A percentile compares a stretch with the other conserved stretches of the same genome.
Conservation (phyloP, 805 yeast species). For the Metschnikowia dekortorum region DNA sequence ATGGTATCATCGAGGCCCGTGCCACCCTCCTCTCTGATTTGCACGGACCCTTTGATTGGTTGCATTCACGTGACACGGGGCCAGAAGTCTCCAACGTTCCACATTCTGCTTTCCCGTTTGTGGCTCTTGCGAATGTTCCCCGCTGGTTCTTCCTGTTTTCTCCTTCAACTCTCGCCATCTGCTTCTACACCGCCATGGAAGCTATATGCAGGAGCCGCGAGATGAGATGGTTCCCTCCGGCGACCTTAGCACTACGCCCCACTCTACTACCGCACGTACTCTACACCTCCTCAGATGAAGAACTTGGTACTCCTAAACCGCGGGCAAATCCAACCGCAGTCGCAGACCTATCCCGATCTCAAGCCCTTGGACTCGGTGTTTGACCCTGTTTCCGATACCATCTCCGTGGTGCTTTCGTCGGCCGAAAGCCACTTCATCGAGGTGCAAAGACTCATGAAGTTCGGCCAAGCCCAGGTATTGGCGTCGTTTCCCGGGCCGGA, state of each 20-base stretch:
- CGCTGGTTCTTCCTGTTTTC: too few relatives aligned
- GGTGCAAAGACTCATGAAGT: conserved; percentile 70
- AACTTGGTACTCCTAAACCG: conserved; percentile 50
- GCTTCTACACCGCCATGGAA: too few relatives aligned
- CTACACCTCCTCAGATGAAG: conserved; percentile 30
- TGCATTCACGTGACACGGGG: too few relatives aligned
- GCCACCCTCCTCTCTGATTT: too few relatives aligned
- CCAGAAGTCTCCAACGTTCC: too few relatives aligned
- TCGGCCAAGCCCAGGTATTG: conserved; percentile 52
- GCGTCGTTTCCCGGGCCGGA: conserved; percentile 56
- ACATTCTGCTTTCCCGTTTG: too few relatives aligned
- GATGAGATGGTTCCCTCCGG: not conserved
- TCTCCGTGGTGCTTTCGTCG: conserved; percentile 58
- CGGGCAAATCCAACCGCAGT: conserved; percentile 48
- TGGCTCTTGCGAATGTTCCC: too few relatives aligned
- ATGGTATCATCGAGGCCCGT: too few relatives aligned
- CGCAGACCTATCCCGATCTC: conserved; percentile 63
- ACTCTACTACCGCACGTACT: not conserved
- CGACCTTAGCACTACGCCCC: not conserved
- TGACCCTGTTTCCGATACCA: conserved; percentile 69
- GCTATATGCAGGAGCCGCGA: not conserved
- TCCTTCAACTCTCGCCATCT: too few relatives aligned
- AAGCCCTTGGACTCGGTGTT: conserved; percentile 52
- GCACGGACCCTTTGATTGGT: too few relatives aligned
- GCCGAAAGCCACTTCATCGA: conserved; percentile 55